Percentiles rank a stretch among this genome's conserved stretches.
phyloP scores from a whole-genome alignment of 2,329 filamentous ascomycete species.

The Xylariaceae sp. region DNA sequence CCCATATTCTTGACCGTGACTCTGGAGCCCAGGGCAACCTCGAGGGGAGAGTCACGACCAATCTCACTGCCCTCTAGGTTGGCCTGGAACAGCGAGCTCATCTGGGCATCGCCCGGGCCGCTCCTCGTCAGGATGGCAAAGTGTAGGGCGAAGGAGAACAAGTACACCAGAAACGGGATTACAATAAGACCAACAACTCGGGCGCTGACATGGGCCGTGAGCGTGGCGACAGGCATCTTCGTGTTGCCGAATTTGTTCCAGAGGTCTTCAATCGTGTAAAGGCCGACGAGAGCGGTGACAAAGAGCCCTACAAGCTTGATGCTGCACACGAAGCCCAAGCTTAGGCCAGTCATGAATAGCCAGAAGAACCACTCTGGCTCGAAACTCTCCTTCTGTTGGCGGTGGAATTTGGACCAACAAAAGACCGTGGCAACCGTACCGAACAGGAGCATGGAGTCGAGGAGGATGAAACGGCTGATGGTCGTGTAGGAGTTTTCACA shows the following conservation, averaged over 20 bases:
- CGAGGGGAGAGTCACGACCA: slow-evolving; percentile 87
- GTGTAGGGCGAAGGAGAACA: slow-evolving; percentile 91
- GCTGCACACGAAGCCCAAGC: slow-evolving; percentile 96
- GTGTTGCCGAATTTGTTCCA: slow-evolving; percentile 97
- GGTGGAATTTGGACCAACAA: slow-evolving; percentile 96
- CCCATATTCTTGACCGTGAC: slow-evolving; percentile 99
- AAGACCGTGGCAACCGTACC: slow-evolving; percentile 97
- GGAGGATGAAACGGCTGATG: slow-evolving; percentile 94
- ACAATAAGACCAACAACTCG: slow-evolving; percentile 82
- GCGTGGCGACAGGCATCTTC: slow-evolving; percentile 63
- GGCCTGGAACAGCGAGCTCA: slow-evolving; percentile 98
- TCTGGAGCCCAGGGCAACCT: slow-evolving; percentile 81
- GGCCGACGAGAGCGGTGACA: slow-evolving; percentile 84
- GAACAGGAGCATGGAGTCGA: slow-evolving; percentile 97
- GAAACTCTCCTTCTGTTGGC: slow-evolving; percentile 77
- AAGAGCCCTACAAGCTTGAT: slow-evolving; percentile 98
- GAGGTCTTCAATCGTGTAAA: slow-evolving; percentile 93
- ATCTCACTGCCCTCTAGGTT: slow-evolving; percentile 92
- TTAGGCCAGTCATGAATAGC: slow-evolving; percentile 88
- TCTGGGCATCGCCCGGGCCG: slow-evolving; percentile 96
- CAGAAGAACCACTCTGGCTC: slow-evolving; percentile 89
- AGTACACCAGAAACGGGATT: slow-evolving; percentile 83
- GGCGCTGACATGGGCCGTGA: slow-evolving; percentile 71
- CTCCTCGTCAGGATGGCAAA: slow-evolving; percentile 90
- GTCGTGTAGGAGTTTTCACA: slow-evolving; percentile 99